Base-by-base conservation (phyloP, 2,329 filamentous ascomycete species). In the Ophiostoma australiae region DNA sequence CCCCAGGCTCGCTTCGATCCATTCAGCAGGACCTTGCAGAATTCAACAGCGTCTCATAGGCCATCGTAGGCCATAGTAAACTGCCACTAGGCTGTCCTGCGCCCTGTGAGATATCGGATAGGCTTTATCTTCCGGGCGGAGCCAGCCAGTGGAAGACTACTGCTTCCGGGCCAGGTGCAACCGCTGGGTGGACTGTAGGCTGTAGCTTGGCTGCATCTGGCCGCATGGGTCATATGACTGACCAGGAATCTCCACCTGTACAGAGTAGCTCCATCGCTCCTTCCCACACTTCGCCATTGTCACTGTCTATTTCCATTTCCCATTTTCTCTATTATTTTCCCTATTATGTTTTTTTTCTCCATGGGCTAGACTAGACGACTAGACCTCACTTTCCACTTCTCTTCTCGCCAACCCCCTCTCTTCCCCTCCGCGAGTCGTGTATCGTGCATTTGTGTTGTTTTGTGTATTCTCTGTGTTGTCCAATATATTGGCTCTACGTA, bases 201-300 rank as follows among this genome's bases (percentile, higher is more conserved):
- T 58, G 44, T 48, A 48, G 44, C n/a, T 27, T 58, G 52, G 52
- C 15, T 35, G 61, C 31, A 65, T 33, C 61, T 35, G 31, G 61
- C 33, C 17, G 61, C 61, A 65, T 66, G 27, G 68, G 68, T 72
- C 70, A 70, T 72, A 67, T 72, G 70, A 72, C 70, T 71, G 69
- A 69, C 63, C 58, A 63, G 27, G 7, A 39, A 23, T 39, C 63
- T 39, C 63, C 63, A 66, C 63, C 63, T 66, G 15, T 66, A 35
- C 27, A 31, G 27, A 31, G 27, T 27, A 31, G 31, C 10, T 61
- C 5, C 31, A 27, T 58, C 48, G 27, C 44, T 41, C 33, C 35
- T 70, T 61, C n/a, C 44, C 27, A 23, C 31, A 33, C n/a, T 55
- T 65, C 31, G 41, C 63, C 61, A 48, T 58, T 27, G 52, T 23